phyloP scores from a whole-genome alignment of 192 early-diverging fungal species.

The Phycomyces blakesleeanus region DNA sequence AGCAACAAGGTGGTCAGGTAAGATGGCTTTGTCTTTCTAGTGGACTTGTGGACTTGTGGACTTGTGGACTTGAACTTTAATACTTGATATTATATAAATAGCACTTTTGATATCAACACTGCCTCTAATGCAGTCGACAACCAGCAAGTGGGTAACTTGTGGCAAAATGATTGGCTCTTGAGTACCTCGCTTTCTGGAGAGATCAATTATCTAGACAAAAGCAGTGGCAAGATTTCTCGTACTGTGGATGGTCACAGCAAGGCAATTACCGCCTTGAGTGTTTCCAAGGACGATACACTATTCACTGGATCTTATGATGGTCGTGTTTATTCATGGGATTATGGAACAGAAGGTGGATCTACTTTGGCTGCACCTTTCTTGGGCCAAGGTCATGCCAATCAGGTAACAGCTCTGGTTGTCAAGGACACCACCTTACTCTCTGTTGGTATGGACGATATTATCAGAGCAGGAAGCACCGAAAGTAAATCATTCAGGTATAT shows the following conservation, averaged over 20 bases:
- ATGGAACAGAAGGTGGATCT: conserved; percentile 32
- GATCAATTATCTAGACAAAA: conserved; percentile 78
- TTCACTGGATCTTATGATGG: conserved; percentile 93
- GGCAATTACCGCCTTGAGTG: conserved; percentile 76
- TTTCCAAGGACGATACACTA: conserved; percentile 49
- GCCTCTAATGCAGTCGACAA: conserved; percentile 47
- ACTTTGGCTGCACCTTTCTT: conserved; percentile 41
- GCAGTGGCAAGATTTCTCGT: conserved; percentile 45
- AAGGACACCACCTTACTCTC: conserved; percentile 49
- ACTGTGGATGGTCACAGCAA: conserved; percentile 73
- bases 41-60: too few relatives aligned
- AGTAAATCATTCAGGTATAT: background rate
- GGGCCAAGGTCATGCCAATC: conserved; percentile 74
- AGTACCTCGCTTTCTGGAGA: conserved; percentile 82
- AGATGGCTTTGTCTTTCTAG: too few relatives aligned
- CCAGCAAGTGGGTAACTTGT: conserved; percentile 93
- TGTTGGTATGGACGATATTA: conserved; percentile 75
- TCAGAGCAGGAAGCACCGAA: conserved; percentile 22
- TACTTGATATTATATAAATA: conserved; percentile 11
- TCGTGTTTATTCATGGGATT: conserved; percentile 74
- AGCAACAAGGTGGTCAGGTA: conserved; percentile 62
- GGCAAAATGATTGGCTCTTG: conserved; percentile 73
- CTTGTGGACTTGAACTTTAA: too few relatives aligned
- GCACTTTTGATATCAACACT: conserved; percentile 49
- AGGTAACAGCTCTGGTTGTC: conserved; percentile 58